Evolutionary conservation across 2,329 filamentous ascomycete genomes (phyloP).

Genomic region (Fusarium pseudoanthophilum): DNA sequence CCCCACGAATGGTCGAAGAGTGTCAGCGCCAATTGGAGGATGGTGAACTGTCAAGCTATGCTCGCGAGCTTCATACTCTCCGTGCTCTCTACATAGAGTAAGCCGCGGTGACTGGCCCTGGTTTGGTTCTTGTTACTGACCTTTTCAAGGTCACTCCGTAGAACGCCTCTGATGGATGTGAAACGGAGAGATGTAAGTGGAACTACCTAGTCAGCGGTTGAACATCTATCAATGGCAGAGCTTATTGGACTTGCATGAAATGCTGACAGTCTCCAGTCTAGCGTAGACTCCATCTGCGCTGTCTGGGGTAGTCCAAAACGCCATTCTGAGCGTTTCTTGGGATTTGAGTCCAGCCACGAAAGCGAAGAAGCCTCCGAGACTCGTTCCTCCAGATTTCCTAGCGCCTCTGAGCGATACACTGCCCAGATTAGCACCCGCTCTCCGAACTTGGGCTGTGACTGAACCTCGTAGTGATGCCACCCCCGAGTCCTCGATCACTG

Average conservation of each 20-base stretch:
- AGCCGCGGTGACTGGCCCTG: background rate
- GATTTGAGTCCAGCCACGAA: accelerated
- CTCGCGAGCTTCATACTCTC: background rate
- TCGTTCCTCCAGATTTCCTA: accelerated
- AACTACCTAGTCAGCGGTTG: background rate
- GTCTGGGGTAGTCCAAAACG: background rate
- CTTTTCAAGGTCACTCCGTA: background rate
- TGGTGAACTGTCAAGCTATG: background rate
- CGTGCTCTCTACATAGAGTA: background rate
- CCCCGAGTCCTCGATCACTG: background rate
- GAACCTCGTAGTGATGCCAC: no score
- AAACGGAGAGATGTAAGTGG: background rate
- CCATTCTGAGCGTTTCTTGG: background rate
- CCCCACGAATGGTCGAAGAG: background rate
- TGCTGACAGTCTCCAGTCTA: background rate
- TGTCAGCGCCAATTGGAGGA: background rate
- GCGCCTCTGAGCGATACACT: accelerated
- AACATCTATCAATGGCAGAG: background rate
- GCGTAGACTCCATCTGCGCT: background rate
- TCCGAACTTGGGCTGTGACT: background rate
- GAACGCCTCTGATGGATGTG: background rate
- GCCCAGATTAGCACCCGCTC: background rate
- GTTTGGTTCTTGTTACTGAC: background rate
- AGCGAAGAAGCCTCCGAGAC: background rate
- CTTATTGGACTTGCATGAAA: background rate